Percentiles rank a stretch among this genome's conserved stretches.
Conservation (phyloP, 2,329 filamentous ascomycete genomes). For the Neofusicoccum umdonicola region DNA sequence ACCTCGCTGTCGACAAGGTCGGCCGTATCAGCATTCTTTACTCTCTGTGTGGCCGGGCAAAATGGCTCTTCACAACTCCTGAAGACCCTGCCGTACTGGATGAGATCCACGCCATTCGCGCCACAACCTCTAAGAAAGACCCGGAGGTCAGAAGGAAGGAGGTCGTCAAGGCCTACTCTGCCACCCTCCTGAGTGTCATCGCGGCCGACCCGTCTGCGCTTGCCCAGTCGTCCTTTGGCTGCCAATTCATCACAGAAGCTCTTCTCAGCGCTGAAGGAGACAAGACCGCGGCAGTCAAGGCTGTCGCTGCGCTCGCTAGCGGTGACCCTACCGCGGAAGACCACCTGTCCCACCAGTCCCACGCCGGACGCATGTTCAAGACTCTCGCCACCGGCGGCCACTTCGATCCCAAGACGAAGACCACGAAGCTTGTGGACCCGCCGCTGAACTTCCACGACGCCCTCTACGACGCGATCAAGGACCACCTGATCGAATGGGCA, state of each 20-base stretch:
- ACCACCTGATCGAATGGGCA: conserved; percentile 76
- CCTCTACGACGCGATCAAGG: conserved; percentile 78
- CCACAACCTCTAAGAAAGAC: conserved; percentile 90
- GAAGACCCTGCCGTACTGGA: conserved; percentile 63
- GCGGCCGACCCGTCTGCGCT: conserved; percentile 66
- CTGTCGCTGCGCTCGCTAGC: conserved; percentile 52
- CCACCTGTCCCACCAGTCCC: conserved; percentile 62
- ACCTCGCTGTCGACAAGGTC: conserved; percentile 63
- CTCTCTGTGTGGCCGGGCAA: conserved; percentile 65
- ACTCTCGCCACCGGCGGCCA: conserved; percentile 84
- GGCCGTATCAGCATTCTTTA: conserved; percentile 71
- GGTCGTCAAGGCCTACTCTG: conserved; percentile 70
- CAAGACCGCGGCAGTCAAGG: conserved; percentile 68
- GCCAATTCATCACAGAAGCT: conserved; percentile 80
- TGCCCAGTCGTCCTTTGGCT: conserved; percentile 74
- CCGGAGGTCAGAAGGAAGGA: conserved; percentile 72
- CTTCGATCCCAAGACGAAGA: conserved; percentile 73
- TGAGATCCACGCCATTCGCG: conserved; percentile 76
- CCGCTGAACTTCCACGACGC: conserved; percentile 75
- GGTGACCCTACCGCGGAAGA: conserved; percentile 41
- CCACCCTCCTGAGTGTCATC: conserved; percentile 72
- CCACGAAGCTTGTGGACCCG: conserved; percentile 67
- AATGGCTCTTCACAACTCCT: conserved; percentile 57
- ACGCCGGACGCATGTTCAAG: conserved; percentile 82
- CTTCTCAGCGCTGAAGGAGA: conserved; percentile 74